A percentile compares a stretch with the other conserved stretches of the same genome.
phyloP scores from a whole-genome alignment of 441 rosid species.

The Populus tomentosa region DNA sequence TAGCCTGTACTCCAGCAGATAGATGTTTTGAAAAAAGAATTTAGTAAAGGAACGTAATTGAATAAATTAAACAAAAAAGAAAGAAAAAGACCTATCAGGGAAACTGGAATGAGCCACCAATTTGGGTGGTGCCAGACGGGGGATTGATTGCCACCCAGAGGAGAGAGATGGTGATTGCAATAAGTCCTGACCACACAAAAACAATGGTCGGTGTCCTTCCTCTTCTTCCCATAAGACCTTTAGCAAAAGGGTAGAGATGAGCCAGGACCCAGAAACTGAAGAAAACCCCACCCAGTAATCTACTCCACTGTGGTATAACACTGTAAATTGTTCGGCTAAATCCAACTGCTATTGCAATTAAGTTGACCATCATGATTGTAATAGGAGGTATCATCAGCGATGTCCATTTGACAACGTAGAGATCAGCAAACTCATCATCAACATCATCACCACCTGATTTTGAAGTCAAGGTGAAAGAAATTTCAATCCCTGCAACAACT shows the following conservation, averaged over 20 bases:
- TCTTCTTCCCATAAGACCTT: conserved; percentile 91
- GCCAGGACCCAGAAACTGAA: conserved; percentile 94
- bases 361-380: conserved; percentile 79
- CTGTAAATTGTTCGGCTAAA: conserved; percentile 86
- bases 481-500: conserved; percentile 79
- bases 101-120: conserved; percentile 89
- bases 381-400: conserved; percentile 84
- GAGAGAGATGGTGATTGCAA: conserved; percentile 82
- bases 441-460: conserved; percentile 49
- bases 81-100: conserved; percentile 45
- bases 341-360: conserved; percentile 83
- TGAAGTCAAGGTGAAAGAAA: conserved; percentile 51
- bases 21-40: conserved; percentile 11
- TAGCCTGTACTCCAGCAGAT: conserved; percentile 13
- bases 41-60: conserved; percentile 34
- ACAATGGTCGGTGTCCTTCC: conserved; percentile 93
- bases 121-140: conserved; percentile 58
- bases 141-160: conserved; percentile 91
- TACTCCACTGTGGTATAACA: conserved; percentile 75
- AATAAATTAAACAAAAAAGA: conserved; percentile 13
- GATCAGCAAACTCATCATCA: conserved; percentile 84
- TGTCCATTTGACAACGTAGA: conserved; percentile 71
- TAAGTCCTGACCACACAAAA: conserved; percentile 87
- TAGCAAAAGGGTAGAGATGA: conserved; percentile 86
- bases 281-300: conserved; percentile 76